A percentile compares a stretch with the other conserved stretches of the same genome.
These are phyloP conservation scores for Patellifolia procumbens DNA, from an alignment of 179 eudicot genomes.

Conservation along the genomic window DNA sequence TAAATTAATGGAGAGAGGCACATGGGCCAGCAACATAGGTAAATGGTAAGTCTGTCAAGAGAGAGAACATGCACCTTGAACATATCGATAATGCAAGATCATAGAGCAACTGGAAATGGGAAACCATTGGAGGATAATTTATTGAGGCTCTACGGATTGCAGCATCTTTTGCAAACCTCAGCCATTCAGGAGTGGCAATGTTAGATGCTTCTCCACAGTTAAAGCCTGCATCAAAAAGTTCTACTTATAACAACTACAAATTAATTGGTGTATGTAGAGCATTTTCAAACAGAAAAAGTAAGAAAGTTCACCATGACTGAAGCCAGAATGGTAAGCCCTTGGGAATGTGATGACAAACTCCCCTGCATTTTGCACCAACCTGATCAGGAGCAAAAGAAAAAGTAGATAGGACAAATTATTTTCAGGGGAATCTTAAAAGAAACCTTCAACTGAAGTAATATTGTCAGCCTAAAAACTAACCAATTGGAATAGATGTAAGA, in stretches of 20 bases:
- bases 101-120: conserved; percentile 90
- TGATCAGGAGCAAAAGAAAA: conserved; percentile 39
- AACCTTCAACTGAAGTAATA: not conserved
- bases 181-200: conserved; percentile 98
- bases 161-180: conserved; percentile 89
- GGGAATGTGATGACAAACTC: conserved; percentile 98
- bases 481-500: not conserved
- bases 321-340: conserved; percentile 96
- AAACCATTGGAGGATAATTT: conserved; percentile 96
- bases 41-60: not conserved
- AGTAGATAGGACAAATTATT: conserved; percentile 20
- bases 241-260: not conserved
- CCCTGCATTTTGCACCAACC: conserved; percentile 99
- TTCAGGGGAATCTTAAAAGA: conserved; percentile 1
- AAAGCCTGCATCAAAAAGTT: conserved; percentile 51
- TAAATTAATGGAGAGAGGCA: not conserved
- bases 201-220: conserved; percentile 95
- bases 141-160: conserved; percentile 97
- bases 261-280: not conserved
- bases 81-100: conserved; percentile 78
- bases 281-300: not conserved
- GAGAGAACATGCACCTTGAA: conserved; percentile 58
- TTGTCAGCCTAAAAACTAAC: conserved; percentile 4
- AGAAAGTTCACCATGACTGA: conserved; percentile 76
- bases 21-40: not conserved